Evolutionary conservation across 2,329 filamentous ascomycete species (phyloP), one percentile per base, ranked within the genome.

Genomic region (Bipolaris gigantea): DNA sequence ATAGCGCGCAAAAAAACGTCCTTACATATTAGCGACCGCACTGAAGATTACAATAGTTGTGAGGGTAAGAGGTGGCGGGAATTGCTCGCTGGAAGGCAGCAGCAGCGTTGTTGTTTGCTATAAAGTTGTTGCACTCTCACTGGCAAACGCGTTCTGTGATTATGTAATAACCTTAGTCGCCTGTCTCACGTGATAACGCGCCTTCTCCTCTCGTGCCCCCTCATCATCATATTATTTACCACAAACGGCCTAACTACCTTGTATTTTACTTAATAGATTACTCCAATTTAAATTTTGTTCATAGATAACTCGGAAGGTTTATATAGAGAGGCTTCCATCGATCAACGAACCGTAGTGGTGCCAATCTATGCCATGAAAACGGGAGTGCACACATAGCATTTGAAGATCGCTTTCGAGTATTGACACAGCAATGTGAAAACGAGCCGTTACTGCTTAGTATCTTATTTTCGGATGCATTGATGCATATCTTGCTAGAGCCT

Each of bases 81-180:
- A n/a, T 25, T 41, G 38, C n/a, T 23, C 19, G 21, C 21, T n/a
- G 53, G 2, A 21, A 33, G 13, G 48, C 33, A 43, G 41, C 48
- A 39, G 33, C 2, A 19, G 32, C 18, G 25, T 16, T 30, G 53
- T 48, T 34, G 48, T 48, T 48, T 44, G 44, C n/a, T 27, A 40
- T 38, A 44, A 47, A 52, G 48, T 47, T 44, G 48, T 34, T 42
- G 40, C n/a, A n/a, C 48, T 40, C 36, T 48, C 39, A 49, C 56
- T 52, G 50, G 55, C 45, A 45, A 53, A 55, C 57, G 57, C 57
- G 57, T 38, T 43, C 33, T 34, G 18, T 53, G 53, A 43, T 55
- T 55, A 55, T 38, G 19, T 55, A 55, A 51, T 25, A 1, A 2
- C 18, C 6, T 39, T 52, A 55, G 43, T 27, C 4, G 33, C 27